These are phyloP conservation scores for Anastatica hierochuntica DNA, from an alignment of 345 rosid genomes.

Conservation along the genomic window DNA sequence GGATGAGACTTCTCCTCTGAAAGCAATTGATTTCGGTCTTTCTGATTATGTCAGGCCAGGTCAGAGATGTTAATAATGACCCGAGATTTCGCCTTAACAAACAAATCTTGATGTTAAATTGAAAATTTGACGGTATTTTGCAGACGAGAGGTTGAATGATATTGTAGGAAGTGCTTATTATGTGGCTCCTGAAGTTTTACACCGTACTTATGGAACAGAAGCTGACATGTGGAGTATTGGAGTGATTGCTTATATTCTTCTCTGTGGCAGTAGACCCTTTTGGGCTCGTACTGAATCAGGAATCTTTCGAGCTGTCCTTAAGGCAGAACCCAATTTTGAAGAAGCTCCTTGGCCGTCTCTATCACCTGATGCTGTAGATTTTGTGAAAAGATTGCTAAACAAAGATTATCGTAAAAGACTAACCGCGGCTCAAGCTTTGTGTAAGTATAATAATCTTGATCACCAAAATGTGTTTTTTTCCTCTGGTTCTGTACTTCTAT, in stretches of 20 bases:
- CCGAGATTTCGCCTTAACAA: neutral
- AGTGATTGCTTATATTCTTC: slow-evolving; percentile 86
- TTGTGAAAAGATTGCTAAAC: slow-evolving; percentile 78
- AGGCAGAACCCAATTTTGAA: slow-evolving; percentile 89
- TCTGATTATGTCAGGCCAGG: slow-evolving; percentile 98
- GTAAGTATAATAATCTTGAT: slow-evolving; percentile 61
- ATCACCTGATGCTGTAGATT: slow-evolving; percentile 76
- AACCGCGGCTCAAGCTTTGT: slow-evolving; percentile 90
- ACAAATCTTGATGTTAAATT: neutral
- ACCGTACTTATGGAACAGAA: slow-evolving; percentile 88
- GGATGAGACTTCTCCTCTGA: slow-evolving; percentile 67
- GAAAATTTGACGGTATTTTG: slow-evolving; percentile 12
- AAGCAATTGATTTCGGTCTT: slow-evolving; percentile 94
- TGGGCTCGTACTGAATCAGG: slow-evolving; percentile 98
- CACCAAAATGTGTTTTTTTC: no score
- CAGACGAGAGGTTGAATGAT: slow-evolving; percentile 94
- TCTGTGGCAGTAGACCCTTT: slow-evolving; percentile 93
- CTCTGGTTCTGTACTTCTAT: slow-evolving; percentile 4
- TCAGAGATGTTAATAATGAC: slow-evolving; percentile 25
- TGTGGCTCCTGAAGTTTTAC: slow-evolving; percentile 94
- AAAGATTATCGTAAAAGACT: slow-evolving; percentile 92
- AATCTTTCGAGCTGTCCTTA: slow-evolving; percentile 80
- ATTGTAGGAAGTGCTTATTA: slow-evolving; percentile 98
- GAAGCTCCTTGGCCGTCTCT: slow-evolving; percentile 96
- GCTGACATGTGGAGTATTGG: slow-evolving; percentile 99